These are phyloP conservation scores for Annulohypoxylon stygium DNA, from an alignment of 495 filamentous ascomycete species.

Conservation along the genomic window DNA sequence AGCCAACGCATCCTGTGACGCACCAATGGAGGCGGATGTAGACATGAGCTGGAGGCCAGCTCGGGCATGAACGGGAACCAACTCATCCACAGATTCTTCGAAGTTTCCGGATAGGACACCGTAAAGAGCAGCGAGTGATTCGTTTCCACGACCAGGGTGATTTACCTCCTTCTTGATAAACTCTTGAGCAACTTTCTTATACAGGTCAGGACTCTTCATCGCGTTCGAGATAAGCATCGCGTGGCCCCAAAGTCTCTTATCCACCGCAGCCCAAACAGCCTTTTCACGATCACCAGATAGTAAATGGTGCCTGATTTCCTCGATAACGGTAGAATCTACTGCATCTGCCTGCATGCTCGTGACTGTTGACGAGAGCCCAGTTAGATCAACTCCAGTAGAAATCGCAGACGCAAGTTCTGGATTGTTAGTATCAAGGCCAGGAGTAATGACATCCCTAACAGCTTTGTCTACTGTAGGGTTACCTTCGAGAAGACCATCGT, in stretches of 20 bases:
- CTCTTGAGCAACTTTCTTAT: conserved; percentile 93
- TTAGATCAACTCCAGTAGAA: conserved; percentile 43
- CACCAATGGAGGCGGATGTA: conserved; percentile 69
- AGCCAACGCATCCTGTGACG: conserved; percentile 78
- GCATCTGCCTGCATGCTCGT: conserved; percentile 66
- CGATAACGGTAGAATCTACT: conserved; percentile 73
- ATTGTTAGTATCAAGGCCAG: conserved; percentile 59
- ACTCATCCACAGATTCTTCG: conserved; percentile 94
- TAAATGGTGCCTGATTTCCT: conserved; percentile 77
- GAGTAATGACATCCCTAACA: conserved; percentile 79
- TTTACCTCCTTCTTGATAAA: conserved; percentile 95
- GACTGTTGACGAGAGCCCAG: conserved; percentile 40
- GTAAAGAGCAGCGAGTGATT: conserved; percentile 90
- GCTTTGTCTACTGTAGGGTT: conserved; percentile 77
- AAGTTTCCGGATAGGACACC: conserved; percentile 92
- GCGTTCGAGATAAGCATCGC: conserved; percentile 93
- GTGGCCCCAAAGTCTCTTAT: conserved; percentile 94
- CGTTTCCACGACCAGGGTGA: conserved; percentile 76
- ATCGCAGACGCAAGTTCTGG: conserved; percentile 46
- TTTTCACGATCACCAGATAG: conserved; percentile 87
- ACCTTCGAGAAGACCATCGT: conserved; percentile 87
- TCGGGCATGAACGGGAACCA: conserved; percentile 93
- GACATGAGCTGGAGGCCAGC: conserved; percentile 92
- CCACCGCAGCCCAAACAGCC: conserved; percentile 94
- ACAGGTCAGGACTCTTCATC: conserved; percentile 69